These are phyloP conservation scores for Luffa aegyptiaca DNA, from an alignment of 306 rosid genomes.

Conservation along the genomic window DNA sequence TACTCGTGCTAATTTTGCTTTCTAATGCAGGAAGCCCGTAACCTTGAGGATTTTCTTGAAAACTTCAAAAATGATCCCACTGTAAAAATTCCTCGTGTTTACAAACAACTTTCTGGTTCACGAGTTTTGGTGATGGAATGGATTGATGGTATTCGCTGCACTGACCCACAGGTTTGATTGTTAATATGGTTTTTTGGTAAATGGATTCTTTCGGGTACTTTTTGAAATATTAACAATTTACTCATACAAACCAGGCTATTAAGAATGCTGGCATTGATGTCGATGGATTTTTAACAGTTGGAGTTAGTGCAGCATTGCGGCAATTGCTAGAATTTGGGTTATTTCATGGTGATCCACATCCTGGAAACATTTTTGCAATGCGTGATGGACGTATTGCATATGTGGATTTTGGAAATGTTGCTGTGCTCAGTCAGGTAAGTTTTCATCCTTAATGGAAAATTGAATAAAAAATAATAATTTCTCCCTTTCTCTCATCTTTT, in stretches of 20 bases:
- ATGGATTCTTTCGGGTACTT: slow-evolving; percentile 8
- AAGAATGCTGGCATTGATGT: slow-evolving; percentile 82
- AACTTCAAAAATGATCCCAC: slow-evolving; percentile 88
- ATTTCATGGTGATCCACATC: slow-evolving; percentile 99
- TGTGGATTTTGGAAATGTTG: slow-evolving; percentile 97
- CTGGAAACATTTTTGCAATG: slow-evolving; percentile 97
- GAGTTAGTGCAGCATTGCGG: slow-evolving; percentile 95
- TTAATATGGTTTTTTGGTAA: slow-evolving; percentile 8
- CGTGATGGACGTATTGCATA: slow-evolving; percentile 97
- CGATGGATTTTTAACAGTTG: slow-evolving; percentile 84
- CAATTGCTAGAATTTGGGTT: slow-evolving; percentile 94
- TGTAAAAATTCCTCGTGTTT: slow-evolving; percentile 86
- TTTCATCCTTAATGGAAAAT: not conserved
- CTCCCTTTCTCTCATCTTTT: not conserved
- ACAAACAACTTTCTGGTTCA: slow-evolving; percentile 68
- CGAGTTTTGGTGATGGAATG: slow-evolving; percentile 98
- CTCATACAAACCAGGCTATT: slow-evolving; percentile 54
- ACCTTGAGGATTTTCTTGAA: slow-evolving; percentile 85
- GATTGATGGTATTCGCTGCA: slow-evolving; percentile 98
- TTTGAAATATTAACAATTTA: slow-evolving; percentile 12
- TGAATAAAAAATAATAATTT: not conserved
- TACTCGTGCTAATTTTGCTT: slow-evolving; percentile 1
- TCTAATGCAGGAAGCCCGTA: slow-evolving; percentile 84
- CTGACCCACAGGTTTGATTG: slow-evolving; percentile 76
- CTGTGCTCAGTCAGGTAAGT: slow-evolving; percentile 96